Conservation (phyloP, 192 early-diverging fungal species). For the Coemansia sp. region DNA sequence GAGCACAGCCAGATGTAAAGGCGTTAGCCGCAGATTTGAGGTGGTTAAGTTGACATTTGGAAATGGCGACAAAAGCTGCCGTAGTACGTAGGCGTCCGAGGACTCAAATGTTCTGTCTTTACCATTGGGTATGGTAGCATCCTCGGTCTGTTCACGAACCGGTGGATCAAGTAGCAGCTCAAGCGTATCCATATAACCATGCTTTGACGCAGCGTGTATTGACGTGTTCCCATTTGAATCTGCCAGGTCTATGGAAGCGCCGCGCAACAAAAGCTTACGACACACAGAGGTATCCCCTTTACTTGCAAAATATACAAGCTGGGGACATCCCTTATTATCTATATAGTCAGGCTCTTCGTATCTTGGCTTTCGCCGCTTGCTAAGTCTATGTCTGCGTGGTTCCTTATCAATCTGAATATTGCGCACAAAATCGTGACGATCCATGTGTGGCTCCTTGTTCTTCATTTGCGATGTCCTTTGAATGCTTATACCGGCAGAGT, state of each 20-base stretch:
- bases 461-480: not conserved
- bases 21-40: constrained; percentile 27
- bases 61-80: constrained; percentile 38
- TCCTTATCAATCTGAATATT: constrained; percentile 4
- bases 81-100: constrained; percentile 15
- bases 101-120: constrained; percentile 16
- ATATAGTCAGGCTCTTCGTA: constrained; percentile 36
- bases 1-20: constrained; percentile 40
- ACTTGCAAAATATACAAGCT: constrained; percentile 48
- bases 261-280: constrained; percentile 41
- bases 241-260: constrained; percentile 27
- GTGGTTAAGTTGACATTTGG: constrained; percentile 43
- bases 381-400: constrained; percentile 17
- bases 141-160: constrained; percentile 12
- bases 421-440: not conserved
- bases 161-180: constrained; percentile 41
- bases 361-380: constrained; percentile 32
- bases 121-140: not conserved
- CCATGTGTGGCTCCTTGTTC: not conserved
- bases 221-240: constrained; percentile 46
- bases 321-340: constrained; percentile 35
- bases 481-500: not conserved
- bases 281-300: constrained; percentile 37
- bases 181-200: constrained; percentile 28
- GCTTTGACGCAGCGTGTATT: constrained; percentile 41